phyloP scores from a whole-genome alignment of 2,329 filamentous ascomycete species.

The Botrytis fabae region DNA sequence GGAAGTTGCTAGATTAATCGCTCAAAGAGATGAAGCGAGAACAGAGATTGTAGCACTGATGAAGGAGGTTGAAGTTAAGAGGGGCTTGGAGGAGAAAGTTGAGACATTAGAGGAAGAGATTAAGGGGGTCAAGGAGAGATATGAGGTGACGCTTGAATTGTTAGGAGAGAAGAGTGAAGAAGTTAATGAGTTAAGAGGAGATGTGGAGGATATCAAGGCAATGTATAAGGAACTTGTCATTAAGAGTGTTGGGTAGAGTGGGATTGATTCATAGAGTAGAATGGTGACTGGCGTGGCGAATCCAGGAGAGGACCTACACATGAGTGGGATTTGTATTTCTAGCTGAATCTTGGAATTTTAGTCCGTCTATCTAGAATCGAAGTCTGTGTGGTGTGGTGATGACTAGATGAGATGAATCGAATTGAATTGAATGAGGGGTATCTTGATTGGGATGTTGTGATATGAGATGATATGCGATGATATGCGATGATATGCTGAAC shows the following conservation, averaged over 20 bases:
- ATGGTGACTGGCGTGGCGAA: not conserved
- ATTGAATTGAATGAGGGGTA: not conserved
- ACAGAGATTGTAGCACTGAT: conserved; percentile 87
- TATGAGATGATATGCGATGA: too few species aligned
- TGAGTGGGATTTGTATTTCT: not conserved
- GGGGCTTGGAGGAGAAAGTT: conserved; percentile 59
- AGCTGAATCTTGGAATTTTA: not conserved
- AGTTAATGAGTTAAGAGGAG: conserved; percentile 85
- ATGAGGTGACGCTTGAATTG: conserved; percentile 91
- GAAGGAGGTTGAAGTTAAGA: conserved; percentile 76
- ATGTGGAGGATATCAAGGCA: conserved; percentile 89
- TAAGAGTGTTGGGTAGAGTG: conserved; percentile 14
- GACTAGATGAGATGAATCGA: not conserved
- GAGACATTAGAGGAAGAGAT: conserved; percentile 68
- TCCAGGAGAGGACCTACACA: not conserved
- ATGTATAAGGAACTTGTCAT: conserved; percentile 88
- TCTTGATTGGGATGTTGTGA: not conserved
- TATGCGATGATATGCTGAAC: too few species aligned
- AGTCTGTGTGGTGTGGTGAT: not conserved
- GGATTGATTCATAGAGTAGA: not conserved
- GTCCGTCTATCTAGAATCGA: not conserved
- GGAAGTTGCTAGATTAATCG: conserved; percentile 74
- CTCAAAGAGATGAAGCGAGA: conserved; percentile 91
- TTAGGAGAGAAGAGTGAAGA: conserved; percentile 95
- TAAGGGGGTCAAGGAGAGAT: conserved; percentile 68